phyloP scores from a whole-genome alignment of 331 rosid genomes.

The Cydonia oblonga region DNA sequence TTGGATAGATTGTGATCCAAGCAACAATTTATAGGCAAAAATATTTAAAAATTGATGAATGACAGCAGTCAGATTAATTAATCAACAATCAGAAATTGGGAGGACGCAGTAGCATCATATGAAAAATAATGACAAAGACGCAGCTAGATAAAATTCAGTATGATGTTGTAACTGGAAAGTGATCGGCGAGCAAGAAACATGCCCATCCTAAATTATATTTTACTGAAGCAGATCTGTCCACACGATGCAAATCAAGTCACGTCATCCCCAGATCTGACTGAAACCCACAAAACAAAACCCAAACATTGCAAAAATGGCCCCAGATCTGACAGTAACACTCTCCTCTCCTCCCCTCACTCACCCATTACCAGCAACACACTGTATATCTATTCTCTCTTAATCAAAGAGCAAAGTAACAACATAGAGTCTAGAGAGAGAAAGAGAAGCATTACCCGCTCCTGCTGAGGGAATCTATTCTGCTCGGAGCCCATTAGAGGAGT shows the following conservation, averaged over 20 bases:
- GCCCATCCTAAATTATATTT: not conserved
- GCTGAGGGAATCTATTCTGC: constrained; percentile 88
- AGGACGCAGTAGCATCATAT: not conserved
- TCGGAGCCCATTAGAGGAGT: constrained; percentile 67
- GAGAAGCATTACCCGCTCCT: constrained; percentile 54
- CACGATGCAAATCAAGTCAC: not conserved
- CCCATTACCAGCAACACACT: not conserved
- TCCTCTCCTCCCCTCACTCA: not conserved
- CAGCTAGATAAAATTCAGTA: not conserved
- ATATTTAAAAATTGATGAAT: not conserved
- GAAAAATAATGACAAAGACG: not conserved
- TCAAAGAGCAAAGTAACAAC: not conserved
- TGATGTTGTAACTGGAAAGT: constrained; percentile 1
- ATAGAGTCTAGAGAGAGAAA: not conserved
- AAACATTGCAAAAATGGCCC: constrained; percentile 25
- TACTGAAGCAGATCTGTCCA: constrained; percentile 4
- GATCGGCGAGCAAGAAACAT: not conserved
- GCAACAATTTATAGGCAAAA: not conserved
- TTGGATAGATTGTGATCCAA: no score
- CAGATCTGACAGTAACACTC: constrained; percentile 67
- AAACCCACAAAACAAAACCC: constrained; percentile 8
- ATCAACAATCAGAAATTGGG: not conserved
- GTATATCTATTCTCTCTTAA: not conserved
- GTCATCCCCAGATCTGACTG: constrained; percentile 3
- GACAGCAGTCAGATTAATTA: not conserved